Evolutionary conservation across 257 asterid species (phyloP).

Genomic region (Plantago ovata): DNA sequence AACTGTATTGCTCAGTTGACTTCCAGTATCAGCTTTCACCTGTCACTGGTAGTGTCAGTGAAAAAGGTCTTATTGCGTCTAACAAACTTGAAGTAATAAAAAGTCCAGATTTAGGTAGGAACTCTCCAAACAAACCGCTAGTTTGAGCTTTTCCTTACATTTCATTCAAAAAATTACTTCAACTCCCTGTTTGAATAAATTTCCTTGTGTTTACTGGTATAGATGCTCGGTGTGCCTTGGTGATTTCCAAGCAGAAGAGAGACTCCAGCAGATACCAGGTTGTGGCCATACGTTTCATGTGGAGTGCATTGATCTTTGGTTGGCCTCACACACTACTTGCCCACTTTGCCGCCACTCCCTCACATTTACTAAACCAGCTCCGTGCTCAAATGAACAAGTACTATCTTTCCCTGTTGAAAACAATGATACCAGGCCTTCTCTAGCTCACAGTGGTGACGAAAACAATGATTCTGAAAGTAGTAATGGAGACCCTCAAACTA

Average conservation of each 20-base stretch:
- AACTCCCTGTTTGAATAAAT: background rate
- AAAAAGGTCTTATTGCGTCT: too few species aligned
- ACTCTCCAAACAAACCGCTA: background rate
- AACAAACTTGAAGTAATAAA: too few species aligned
- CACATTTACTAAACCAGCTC: slow-evolving; percentile 32
- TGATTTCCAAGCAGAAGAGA: slow-evolving; percentile 67
- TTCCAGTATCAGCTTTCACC: too few species aligned
- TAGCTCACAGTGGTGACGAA: slow-evolving; percentile 10
- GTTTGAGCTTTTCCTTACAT: too few species aligned
- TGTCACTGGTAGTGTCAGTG: too few species aligned
- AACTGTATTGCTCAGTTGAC: too few species aligned
- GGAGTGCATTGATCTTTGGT: slow-evolving; percentile 83
- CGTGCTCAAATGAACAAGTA: background rate
- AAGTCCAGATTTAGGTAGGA: background rate
- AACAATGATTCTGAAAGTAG: slow-evolving; percentile 2
- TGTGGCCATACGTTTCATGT: slow-evolving; percentile 85
- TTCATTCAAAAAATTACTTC: too few species aligned
- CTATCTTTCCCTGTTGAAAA: slow-evolving; percentile 20
- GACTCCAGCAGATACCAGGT: slow-evolving; percentile 75
- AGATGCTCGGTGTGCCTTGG: slow-evolving; percentile 88
- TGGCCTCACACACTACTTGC: slow-evolving; percentile 65
- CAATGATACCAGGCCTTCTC: slow-evolving; percentile 12
- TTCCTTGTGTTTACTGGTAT: slow-evolving; percentile 3
- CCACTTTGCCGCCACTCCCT: slow-evolving; percentile 87
- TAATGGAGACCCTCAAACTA: slow-evolving; percentile 32